Percentiles rank a stretch among this genome's conserved stretches.
Evolutionary conservation across 495 filamentous ascomycete genomes (phyloP).

Genomic region (Aspergillus cristatus): DNA sequence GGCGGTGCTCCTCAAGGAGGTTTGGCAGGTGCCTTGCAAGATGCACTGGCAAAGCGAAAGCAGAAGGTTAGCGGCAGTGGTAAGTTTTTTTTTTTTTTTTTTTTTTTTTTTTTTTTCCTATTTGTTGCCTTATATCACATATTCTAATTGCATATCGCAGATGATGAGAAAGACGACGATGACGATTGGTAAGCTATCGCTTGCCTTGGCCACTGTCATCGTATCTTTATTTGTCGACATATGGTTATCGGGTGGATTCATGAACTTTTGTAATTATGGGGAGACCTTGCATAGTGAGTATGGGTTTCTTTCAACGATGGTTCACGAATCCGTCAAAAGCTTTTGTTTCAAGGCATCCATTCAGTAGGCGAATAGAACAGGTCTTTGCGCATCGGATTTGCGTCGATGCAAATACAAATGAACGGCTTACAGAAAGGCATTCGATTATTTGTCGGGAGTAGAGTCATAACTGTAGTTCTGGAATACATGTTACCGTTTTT

Average conservation of each 20-base stretch:
- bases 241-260: constrained; percentile 5
- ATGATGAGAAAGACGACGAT: constrained; percentile 70
- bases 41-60: constrained; percentile 69
- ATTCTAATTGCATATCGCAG: constrained; percentile 33
- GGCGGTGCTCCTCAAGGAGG: constrained; percentile 51
- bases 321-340: constrained; percentile 12
- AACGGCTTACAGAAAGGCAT: too few species aligned
- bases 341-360: too few species aligned
- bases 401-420: too few species aligned
- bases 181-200: constrained; percentile 56
- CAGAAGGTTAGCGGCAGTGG: constrained; percentile 83
- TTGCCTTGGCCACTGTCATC: constrained; percentile 10
- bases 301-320: constrained; percentile 9
- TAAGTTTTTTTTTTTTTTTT: constrained; percentile 42
- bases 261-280: constrained; percentile 9
- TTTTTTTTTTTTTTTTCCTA: neutral
- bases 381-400: too few species aligned
- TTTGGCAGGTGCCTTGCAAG: constrained; percentile 74
- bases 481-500: too few species aligned
- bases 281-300: constrained; percentile 10
- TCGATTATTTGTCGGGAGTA: too few species aligned
- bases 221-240: constrained; percentile 2
- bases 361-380: too few species aligned
- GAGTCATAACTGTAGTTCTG: too few species aligned
- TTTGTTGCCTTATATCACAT: neutral